Base-by-base conservation (phyloP, 1,139 yeast species). In the Meyerozyma carpophila region DNA sequence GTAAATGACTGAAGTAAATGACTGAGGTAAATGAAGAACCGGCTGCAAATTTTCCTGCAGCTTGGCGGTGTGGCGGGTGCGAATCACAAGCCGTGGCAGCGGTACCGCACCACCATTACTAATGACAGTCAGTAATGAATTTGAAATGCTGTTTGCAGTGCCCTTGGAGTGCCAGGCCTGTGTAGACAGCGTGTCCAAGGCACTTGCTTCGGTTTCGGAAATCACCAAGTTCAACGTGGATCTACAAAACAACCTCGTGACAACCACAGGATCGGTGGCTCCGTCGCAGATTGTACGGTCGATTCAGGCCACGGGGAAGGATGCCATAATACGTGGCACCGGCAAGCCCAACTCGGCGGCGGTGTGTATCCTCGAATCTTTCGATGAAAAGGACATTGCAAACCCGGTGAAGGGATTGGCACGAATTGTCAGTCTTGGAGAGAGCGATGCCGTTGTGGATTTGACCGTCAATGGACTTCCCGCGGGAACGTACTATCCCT, bases 281-380 rank as follows among this genome's bases (percentile, higher is more conserved):
- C 96, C 96, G 1, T 83, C 93, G 4, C 66, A 63, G 28, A 73
- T 89, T 16, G 82, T 86, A 27, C 67, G 68, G 48, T 77, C 85
- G 0, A 80, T 88, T 47, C 91, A 84, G 59, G 56, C 58, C 1
- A 81, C 82, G 4, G 97, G 97, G 2, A 79, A 81, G 52, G 97
- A 91, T 58, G 96, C 96, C 8, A 87, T 91, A 50, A 84, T 91
- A 31, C 73, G 98, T 49, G 98, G 98, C 5, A 81, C 96, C 0
- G 98, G 98, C 2, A 72, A 73, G 44, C 84, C 95, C 18, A 84
- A 91, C 59, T 79, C 91, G 24, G 96, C 97, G 0, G 97, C 96
- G 0, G 98, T 91, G 27, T 82, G 95, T 51, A 91, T 91, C 41
- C 65, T 91, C 45, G 98, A 93, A 59, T 76, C 86, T 14, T 85